Evolutionary conservation across 2,329 filamentous ascomycete genomes (phyloP), one percentile per base, ranked within the genome.

Genomic region (Colletotrichum sp.): DNA sequence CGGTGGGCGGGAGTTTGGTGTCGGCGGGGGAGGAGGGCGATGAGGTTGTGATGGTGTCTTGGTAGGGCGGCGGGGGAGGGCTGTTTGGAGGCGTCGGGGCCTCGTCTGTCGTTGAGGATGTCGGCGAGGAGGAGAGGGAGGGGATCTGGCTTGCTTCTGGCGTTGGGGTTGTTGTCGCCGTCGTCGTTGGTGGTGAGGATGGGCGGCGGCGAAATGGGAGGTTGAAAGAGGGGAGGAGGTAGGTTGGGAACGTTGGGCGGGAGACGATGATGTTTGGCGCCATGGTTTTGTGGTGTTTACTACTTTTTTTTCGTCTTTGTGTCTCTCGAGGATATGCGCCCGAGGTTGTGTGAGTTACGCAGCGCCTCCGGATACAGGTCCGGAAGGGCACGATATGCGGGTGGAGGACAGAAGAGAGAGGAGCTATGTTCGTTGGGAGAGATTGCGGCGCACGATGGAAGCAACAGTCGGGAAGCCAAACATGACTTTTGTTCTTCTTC

Each of bases 171-270:
- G 65, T 26, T 24, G 21, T 18, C 16, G 52, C 5, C 7, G 66
- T 26, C 3, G 66, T 16, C 13, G 36, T 8, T 8, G 34, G 36
- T 48, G 77, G 77, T n/a, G 82, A 82, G 15, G 83, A 80, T 12
- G 84, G 83, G 55, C 83, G 86, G 66, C 86, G 85, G 56, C 84
- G 84, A 77, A 90, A 87, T n/a, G 87, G 85, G 58, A 90, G 84
- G 61, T 83, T 84, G 78, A 91, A 83, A 80, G 84, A 88, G 13
- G 89, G 89, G 26, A 91, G 85, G 30, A 92, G 83, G 79, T 88
- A 92, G 76, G 80, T 84, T 13, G 89, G 86, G 78, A 91, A 91
- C 32, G 84, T 82, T 30, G 86, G 87, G 71, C 82, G 83, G 24
- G 85, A 86, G 60, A 85, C 84, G 77, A 85, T 82, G 78, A 86